Evolutionary conservation across 345 rosid species (phyloP), one percentile per base, ranked within the genome.

Genomic region (Ceriops tagal): DNA sequence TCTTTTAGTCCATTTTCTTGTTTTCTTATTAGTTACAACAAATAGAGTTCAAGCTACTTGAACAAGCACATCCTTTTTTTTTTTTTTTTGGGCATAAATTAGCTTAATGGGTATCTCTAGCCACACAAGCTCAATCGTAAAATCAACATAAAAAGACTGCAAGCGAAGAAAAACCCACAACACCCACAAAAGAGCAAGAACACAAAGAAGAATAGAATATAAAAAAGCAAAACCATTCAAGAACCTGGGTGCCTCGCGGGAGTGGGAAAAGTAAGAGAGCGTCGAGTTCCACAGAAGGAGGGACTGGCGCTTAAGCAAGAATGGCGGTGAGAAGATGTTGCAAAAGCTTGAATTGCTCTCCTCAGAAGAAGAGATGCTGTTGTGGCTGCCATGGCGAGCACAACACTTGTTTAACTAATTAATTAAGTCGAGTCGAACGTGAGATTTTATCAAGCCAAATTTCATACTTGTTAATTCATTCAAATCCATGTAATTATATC

Each of bases 231-330:
- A 7, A 20, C 30, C 30, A 20, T 11, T 15, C 24, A 32, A 13
- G 60, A 60, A 90, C 92, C 92, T 82, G 88, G 78, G 62, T 57
- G 83, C 62, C 81, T 66, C 32, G 7, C 5, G 52, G 84, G 81
- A 58, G 58, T 27, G 9, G 57, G 39, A 68, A 79, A 49, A 19
- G 69, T 34, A 24, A 55, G 59, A 65, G 61, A 71, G 28, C 15
- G 53, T 57, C 22, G 57, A 34, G 69, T 37, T 66, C 75, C 77
- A 70, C 32, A 56, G 65, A 62, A 64, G 37, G 81, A 74, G 62
- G 77, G 67, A 13, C 60, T 58, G n/a, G 53, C 65, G 71, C 47
- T 71, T 37, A 63, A 34, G 22, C 53, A 74, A 64, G 49, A 72
- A 64, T 61, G 79, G 63, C 53, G 75, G 71, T 59, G 77, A 72